Evolutionary conservation across 176 grass and related monocot genomes (phyloP).

Genomic region (Miscanthus lutarioriparius): DNA sequence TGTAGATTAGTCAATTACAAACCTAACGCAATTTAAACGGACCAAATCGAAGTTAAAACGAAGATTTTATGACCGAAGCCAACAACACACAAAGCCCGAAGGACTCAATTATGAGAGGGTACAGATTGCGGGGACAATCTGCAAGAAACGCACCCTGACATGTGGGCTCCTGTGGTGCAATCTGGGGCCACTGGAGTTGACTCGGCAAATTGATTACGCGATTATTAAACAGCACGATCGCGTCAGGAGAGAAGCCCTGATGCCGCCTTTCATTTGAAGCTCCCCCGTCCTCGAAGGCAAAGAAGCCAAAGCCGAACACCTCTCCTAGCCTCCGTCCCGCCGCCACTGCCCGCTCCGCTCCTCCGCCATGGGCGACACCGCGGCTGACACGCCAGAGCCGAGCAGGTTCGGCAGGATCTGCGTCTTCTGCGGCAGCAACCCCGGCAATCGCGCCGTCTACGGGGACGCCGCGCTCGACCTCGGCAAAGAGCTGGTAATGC

Average conservation of each 20-base stretch:
- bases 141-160: not conserved
- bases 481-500: slow-evolving; percentile 81
- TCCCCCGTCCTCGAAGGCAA: not conserved
- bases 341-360: not conserved
- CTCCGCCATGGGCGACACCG: slow-evolving; percentile 33
- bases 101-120: not conserved
- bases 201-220: slow-evolving; percentile 27
- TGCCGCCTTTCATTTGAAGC: slow-evolving; percentile 59
- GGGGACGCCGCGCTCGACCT: slow-evolving; percentile 86
- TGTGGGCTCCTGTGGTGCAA: slow-evolving; percentile 17
- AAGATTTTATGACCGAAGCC: too few relatives aligned
- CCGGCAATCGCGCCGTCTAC: slow-evolving; percentile 74
- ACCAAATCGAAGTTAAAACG: too few relatives aligned
- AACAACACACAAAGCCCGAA: not conserved
- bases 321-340: not conserved
- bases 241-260: slow-evolving; percentile 12
- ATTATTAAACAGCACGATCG: slow-evolving; percentile 11
- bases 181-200: slow-evolving; percentile 21
- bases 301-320: slow-evolving; percentile 17
- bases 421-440: slow-evolving; percentile 98
- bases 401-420: slow-evolving; percentile 82
- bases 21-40: too few relatives aligned
- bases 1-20: too few relatives aligned
- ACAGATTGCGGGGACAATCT: not conserved
- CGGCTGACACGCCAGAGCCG: not conserved